phyloP scores from a whole-genome alignment of 2,329 filamentous ascomycete genomes.

The Cladobotryum mycophilum region DNA sequence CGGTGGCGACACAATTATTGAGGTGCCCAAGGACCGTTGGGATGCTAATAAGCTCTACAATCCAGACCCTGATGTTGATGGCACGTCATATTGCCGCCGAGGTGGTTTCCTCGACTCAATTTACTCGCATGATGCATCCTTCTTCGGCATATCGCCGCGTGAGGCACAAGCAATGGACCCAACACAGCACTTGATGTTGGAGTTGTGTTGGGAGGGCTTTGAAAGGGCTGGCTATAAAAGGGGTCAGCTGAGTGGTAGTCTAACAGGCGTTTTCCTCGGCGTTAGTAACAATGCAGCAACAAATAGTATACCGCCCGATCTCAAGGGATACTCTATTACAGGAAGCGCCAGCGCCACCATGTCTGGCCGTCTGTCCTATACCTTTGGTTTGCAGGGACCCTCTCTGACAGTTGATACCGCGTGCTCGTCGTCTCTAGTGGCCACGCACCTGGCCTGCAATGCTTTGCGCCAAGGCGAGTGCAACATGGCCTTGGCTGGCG shows the following conservation, averaged over 20 bases:
- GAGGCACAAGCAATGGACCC: constrained; percentile 43
- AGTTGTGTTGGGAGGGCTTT: constrained; percentile 43
- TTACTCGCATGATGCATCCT: constrained; percentile 37
- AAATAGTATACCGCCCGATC: background rate
- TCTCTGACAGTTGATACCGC: constrained; percentile 45
- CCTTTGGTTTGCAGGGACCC: constrained; percentile 42
- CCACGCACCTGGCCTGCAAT: constrained; percentile 42
- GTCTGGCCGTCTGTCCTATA: constrained; percentile 14
- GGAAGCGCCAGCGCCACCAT: constrained; percentile 11
- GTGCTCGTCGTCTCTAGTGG: constrained; percentile 43
- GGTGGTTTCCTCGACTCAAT: no score
- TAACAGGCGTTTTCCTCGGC: constrained; percentile 41
- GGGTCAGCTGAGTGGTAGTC: constrained; percentile 35
- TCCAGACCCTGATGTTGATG: no score
- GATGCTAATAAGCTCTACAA: no score
- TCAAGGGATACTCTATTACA: constrained; percentile 14
- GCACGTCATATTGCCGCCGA: no score
- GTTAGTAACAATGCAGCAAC: constrained; percentile 24
- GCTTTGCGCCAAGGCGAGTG: constrained; percentile 25
- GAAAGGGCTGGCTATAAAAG: constrained; percentile 43
- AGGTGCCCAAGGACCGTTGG: no score
- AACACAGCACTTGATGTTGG: constrained; percentile 40
- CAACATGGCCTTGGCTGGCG: constrained; percentile 15
- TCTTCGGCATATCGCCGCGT: constrained; percentile 41
- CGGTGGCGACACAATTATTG: constrained; percentile 18